Percentiles rank a stretch among this genome's conserved stretches.
Conservation (phyloP, 2,329 filamentous ascomycete genomes). For the Alternaria brassicicola region DNA sequence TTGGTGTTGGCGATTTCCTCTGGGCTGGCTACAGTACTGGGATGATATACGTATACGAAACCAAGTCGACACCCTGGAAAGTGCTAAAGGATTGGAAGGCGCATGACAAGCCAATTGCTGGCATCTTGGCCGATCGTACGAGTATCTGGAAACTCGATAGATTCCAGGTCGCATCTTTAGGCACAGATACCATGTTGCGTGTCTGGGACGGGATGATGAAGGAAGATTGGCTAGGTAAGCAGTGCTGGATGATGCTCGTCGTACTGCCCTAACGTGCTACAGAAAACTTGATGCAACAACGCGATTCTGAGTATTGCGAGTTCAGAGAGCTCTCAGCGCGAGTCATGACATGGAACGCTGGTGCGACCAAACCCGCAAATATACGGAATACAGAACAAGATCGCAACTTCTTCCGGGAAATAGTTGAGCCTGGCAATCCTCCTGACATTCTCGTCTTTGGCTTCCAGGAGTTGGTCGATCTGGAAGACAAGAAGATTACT, state of each 20-base stretch:
- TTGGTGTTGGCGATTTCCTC: conserved; percentile 78
- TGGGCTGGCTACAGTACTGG: conserved; percentile 97
- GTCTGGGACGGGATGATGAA: conserved; percentile 92
- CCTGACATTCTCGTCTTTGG: conserved; percentile 94
- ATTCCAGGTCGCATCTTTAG: conserved; percentile 83
- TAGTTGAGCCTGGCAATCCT: conserved; percentile 75
- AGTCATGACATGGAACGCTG: conserved; percentile 95
- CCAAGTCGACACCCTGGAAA: conserved; percentile 79
- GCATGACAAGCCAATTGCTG: conserved; percentile 81
- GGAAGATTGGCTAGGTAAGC: conserved; percentile 84
- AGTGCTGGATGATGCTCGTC: neutral
- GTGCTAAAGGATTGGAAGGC: conserved; percentile 95
- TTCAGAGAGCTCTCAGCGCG: conserved; percentile 82
- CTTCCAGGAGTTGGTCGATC: conserved; percentile 97
- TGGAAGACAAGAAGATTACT: conserved; percentile 96
- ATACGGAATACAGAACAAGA: conserved; percentile 74
- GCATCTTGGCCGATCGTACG: conserved; percentile 77
- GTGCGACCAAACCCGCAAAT: conserved; percentile 88
- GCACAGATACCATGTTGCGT: conserved; percentile 82
- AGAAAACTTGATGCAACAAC: conserved; percentile 84
- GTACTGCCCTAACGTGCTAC: conserved; percentile 25
- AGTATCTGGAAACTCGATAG: conserved; percentile 86
- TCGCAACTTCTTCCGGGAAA: conserved; percentile 77
- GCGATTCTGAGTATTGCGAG: conserved; percentile 80
- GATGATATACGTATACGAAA: conserved; percentile 92